Base-by-base conservation (phyloP, 2,329 filamentous ascomycete species). In the Calonectria pseudoturangicola region DNA sequence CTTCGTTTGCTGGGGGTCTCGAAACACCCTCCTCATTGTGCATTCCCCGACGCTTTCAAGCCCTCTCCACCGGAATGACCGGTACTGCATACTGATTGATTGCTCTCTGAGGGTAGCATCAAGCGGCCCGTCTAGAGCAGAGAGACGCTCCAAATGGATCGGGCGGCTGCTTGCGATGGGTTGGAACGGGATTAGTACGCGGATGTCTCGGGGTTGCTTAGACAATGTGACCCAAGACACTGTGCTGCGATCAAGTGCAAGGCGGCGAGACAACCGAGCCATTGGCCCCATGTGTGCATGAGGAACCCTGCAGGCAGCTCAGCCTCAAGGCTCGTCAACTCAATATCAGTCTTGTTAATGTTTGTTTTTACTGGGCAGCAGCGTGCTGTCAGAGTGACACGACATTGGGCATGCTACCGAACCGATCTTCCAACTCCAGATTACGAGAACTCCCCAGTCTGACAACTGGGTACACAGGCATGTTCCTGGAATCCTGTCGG, bases 191-290 rank as follows among this genome's bases (percentile, higher is more conserved):
- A 62, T 69, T 54, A 30, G 65, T 48, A 63, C 48, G 43, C 25
- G 41, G 43, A 58, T 58, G 51, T 58, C 51, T 58, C 51, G 51
- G 51, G 51, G 51, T 58, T 58, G 51, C 30, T 39, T 12, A 47
- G 18, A 58, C 51, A 58, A n/a, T 58, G 51, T 58, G 51, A 25
- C 51, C 43, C 30, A 58, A 58, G 51, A 58, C 51, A 58, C 30
- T 18, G 51, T 39, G 51, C 51, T 36, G 51, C 28, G 16, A 30
- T 30, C 15, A 56, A 56, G 50, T 28, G 50, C 51, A 58, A 62
- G 39, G 68, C 68, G 64, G 45, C 56, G 60, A 63, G 56, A 72
- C 30, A 45, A 56, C 25, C 51, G 51, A 39, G 51, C 51, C 30
- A 58, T 21, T 21, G 16, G 30, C 18, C 33, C 43, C 54, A 54